Conservation (phyloP, 2,329 filamentous ascomycete genomes). For the Trichoderma harzianum region DNA sequence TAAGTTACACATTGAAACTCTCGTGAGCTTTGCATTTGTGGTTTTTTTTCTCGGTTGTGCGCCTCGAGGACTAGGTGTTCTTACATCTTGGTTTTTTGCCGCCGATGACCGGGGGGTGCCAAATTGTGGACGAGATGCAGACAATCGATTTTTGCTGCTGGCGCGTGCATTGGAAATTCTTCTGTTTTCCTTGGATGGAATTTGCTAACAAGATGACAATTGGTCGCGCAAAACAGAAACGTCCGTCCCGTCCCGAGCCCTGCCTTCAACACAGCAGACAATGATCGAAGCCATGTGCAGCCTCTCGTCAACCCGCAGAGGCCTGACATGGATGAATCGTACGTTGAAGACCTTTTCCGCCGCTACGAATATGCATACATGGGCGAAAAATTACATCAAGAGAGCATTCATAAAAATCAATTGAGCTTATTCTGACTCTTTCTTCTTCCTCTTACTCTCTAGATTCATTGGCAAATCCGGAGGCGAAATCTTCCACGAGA, state of each 20-base stretch:
- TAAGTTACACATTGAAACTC: neutral
- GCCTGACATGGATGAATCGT: slow-evolving; percentile 73
- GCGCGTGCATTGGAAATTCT: slow-evolving; percentile 34
- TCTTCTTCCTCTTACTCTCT: neutral
- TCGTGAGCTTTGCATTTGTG: neutral
- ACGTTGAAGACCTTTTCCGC: slow-evolving; percentile 37
- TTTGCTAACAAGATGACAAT: slow-evolving; percentile 86
- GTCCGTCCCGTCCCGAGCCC: slow-evolving; percentile 58
- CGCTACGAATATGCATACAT: neutral
- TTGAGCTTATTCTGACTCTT: neutral
- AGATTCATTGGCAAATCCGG: slow-evolving; percentile 89
- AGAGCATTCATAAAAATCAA: slow-evolving; percentile 17
- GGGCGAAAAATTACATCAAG: neutral
- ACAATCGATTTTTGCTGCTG: neutral
- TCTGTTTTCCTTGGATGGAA: slow-evolving; percentile 56
- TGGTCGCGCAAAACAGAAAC: slow-evolving; percentile 69
- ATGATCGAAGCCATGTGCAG: slow-evolving; percentile 58
- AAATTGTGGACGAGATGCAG: slow-evolving; percentile 67
- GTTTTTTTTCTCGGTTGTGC: neutral
- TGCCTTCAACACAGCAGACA: slow-evolving; percentile 49
- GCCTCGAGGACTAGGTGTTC: neutral
- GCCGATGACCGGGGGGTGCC: slow-evolving; percentile 58
- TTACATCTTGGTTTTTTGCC: neutral
- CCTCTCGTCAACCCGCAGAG: slow-evolving; percentile 58
- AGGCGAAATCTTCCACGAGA: slow-evolving; percentile 94